phyloP scores from a whole-genome alignment of 371 early-diverging fungal species.

The Rhizopus arrhizus region DNA sequence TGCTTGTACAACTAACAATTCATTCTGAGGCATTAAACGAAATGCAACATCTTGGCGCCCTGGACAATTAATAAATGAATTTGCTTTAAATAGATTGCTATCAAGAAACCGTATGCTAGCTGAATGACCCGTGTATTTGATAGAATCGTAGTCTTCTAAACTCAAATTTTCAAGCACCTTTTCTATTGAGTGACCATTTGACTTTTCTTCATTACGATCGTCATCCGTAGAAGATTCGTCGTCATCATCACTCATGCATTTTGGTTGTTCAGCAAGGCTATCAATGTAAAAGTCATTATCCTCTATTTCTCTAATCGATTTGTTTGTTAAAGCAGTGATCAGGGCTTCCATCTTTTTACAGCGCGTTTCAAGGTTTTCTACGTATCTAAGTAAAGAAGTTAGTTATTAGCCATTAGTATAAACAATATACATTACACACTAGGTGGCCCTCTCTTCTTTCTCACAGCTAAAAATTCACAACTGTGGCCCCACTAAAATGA shows the following conservation, averaged over 20 bases:
- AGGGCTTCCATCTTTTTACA: conserved; percentile 54
- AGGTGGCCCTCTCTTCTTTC: conserved; percentile 56
- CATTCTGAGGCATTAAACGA: conserved; percentile 42
- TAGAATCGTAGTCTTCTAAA: conserved; percentile 46
- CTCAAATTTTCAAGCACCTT: conserved; percentile 30
- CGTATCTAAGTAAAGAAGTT: conserved; percentile 31
- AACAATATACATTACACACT: conserved; percentile 35
- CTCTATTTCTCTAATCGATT: conserved; percentile 48
- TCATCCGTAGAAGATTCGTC: background rate
- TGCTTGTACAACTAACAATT: conserved; percentile 45
- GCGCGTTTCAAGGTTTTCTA: conserved; percentile 47
- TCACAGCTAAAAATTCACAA: conserved; percentile 50
- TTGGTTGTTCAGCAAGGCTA: conserved; percentile 22
- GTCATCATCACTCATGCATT: conserved; percentile 15
- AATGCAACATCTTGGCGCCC: conserved; percentile 45
- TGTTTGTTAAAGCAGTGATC: conserved; percentile 38
- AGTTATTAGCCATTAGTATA: background rate
- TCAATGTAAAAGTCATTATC: conserved; percentile 33
- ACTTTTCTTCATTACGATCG: background rate
- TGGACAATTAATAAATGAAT: conserved; percentile 40
- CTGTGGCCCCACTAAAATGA: conserved; percentile 48
- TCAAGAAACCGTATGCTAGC: conserved; percentile 44
- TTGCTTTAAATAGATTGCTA: conserved; percentile 40
- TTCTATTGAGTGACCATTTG: conserved; percentile 8
- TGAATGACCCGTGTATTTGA: conserved; percentile 51